Evolutionary conservation across 2,329 filamentous ascomycete genomes (phyloP), one percentile per base, ranked within the genome.

Genomic region (Fusarium nematophilum): DNA sequence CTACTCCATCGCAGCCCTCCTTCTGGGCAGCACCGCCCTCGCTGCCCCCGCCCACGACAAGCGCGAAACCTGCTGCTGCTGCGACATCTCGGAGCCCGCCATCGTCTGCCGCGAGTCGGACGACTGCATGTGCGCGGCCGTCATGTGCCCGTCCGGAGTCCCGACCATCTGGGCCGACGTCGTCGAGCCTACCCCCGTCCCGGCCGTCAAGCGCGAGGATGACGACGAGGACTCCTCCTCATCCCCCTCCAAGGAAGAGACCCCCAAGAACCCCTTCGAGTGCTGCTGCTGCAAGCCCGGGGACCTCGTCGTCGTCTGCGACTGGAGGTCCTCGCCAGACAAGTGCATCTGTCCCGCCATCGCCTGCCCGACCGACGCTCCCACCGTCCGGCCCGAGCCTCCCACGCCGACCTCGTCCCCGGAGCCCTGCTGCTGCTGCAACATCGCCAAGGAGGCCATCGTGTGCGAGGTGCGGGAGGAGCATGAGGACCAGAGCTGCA

Each of bases 51-150:
- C 57, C 48, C 33, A 51, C 39, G 44, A 57, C 23, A 55, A 63
- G n/a, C 54, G 25, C 13, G 29, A 64, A 29, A 49, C 53, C 9
- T 76, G 73, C 68, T 76, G 73, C 68, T 76, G 73, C 68, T 76
- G 74, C 61, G 67, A 75, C 39, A 54, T 68, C 10, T 54, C 56
- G 8, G 42, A 49, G 6, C 37, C 34, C 6, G 62, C 54, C 44
- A 71, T 73, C 17, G 54, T 62, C 45, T 76, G 73, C 61, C 55
- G 51, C n/a, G 31, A 45, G 8, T 45, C 53, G 21, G 26, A 47
- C 15, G 62, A 69, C 8, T 76, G 73, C 58, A 27, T 69, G 43
- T 76, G 70, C 59, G 36, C 60, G 3, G 47, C 25, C 7, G 69
- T 68, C n/a, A 25, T 53, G 6, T 74, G 71, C 39, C 69, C 72